Evolutionary conservation across 2,329 filamentous ascomycete genomes (phyloP), one percentile per base, ranked within the genome.

Genomic region (Echinosphaeria canescens): DNA sequence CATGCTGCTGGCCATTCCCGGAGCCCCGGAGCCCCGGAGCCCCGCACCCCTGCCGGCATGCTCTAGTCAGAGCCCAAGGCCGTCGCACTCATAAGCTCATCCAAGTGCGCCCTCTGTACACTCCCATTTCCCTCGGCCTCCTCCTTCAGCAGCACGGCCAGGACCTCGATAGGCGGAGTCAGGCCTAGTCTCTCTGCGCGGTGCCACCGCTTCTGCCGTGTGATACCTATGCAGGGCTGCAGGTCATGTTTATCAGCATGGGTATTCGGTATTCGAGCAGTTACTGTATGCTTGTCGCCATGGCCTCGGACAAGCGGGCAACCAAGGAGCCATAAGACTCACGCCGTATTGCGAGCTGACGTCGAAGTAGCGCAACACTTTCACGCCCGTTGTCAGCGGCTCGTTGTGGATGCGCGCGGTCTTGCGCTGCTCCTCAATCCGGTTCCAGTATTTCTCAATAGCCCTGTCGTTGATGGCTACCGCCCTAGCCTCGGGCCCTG

Each of bases 331-430:
- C 9, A 18, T 25, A 10, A 28, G n/a, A 69, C 78, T 55, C 67
- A 91, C 82, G 30, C 88, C 88, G 46, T 79, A 98, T 41, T 92
- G 79, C 32, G 66, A 79, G 42, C 74, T 88, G 36, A 91, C 75
- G 46, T 98, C 88, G 50, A 88, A 98, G 45, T 92, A 79, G 34
- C 85, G 60, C 40, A 95, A 49, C 15, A 95, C 69, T 56, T 85
- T 92, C 58, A 95, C 84, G 29, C 75, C 60, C 24, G 76, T 36
- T 9, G 57, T 62, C 37, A 95, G 43, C 3, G 59, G 72, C 38
- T 73, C 49, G 49, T 91, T 81, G 42, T 95, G 88, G 19, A 91
- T 70, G 38, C 75, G 55, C 23, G 65, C 63, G 12, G 78, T 66
- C 31, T 59, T 60, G 37, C 80, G 60, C 39, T 69, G 59, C 22